Evolutionary conservation across 306 rosid genomes (phyloP).

Genomic region (Mimosa bimucronata): DNA sequence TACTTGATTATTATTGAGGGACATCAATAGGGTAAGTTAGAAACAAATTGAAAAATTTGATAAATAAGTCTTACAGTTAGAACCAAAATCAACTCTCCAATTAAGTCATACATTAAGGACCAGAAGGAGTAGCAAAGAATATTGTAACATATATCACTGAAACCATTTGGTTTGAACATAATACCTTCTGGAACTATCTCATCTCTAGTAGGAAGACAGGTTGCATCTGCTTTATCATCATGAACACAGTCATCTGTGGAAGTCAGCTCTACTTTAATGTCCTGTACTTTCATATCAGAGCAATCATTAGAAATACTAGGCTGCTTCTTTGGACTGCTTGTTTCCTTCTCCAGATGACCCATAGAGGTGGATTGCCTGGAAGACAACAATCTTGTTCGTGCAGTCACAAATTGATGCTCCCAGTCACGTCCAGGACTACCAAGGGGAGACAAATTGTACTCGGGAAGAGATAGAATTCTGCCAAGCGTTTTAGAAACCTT

Average conservation of each 20-base stretch:
- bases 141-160: constrained; percentile 17
- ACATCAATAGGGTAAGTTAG: too few relatives aligned
- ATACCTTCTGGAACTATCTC: constrained; percentile 69
- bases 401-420: constrained; percentile 68
- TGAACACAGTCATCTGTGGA: constrained; percentile 35
- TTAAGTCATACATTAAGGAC: too few relatives aligned
- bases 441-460: constrained; percentile 70
- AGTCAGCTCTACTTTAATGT: constrained; percentile 47
- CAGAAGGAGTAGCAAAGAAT: background rate
- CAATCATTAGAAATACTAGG: constrained; percentile 43
- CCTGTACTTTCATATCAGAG: constrained; percentile 45
- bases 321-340: constrained; percentile 43
- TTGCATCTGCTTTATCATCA: constrained; percentile 45
- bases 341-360: constrained; percentile 46
- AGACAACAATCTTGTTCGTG: constrained; percentile 60
- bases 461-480: constrained; percentile 89
- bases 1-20: too few relatives aligned
- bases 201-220: constrained; percentile 39
- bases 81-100: too few relatives aligned
- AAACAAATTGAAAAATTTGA: too few relatives aligned
- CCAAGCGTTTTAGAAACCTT: constrained; percentile 74
- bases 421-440: constrained; percentile 80
- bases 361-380: constrained; percentile 41
- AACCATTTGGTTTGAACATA: constrained; percentile 31
- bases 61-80: too few relatives aligned